A percentile compares a stretch with the other conserved stretches of the same genome.
Evolutionary conservation across 306 rosid species (phyloP).

Genomic region (Prunus campanulata): DNA sequence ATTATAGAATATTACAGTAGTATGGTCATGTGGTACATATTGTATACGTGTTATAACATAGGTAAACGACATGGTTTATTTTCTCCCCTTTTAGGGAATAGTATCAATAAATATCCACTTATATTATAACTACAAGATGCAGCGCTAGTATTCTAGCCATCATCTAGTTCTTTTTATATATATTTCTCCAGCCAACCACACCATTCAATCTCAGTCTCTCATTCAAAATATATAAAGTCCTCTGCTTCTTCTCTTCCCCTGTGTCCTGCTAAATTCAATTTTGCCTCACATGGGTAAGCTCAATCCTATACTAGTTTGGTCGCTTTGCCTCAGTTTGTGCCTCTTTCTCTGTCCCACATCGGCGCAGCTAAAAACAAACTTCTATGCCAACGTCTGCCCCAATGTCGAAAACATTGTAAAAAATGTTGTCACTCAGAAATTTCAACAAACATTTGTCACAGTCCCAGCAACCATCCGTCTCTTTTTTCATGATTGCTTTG

Average conservation of each 20-base stretch:
- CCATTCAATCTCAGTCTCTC: neutral
- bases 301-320: constrained; percentile 25
- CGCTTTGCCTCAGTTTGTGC: constrained; percentile 38
- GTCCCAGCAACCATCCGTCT: constrained; percentile 87
- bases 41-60: too few relatives aligned
- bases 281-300: constrained; percentile 43
- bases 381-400: constrained; percentile 67
- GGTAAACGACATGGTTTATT: accelerated
- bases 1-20: too few relatives aligned
- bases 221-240: neutral
- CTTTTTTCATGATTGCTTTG: constrained; percentile 92
- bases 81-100: accelerated
- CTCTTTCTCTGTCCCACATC: constrained; percentile 38
- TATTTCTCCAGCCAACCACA: neutral
- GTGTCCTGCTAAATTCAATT: neutral
- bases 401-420: constrained; percentile 68
- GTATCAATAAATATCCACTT: too few relatives aligned
- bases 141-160: neutral
- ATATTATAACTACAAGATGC: too few relatives aligned
- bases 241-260: neutral
- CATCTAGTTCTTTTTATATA: neutral
- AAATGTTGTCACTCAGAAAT: constrained; percentile 56
- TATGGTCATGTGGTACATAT: too few relatives aligned
- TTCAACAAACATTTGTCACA: constrained; percentile 75
- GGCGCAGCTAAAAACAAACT: constrained; percentile 60